Evolutionary conservation across 1,284 basidiomycete species (phyloP).

Genomic region (Ganoderma multipileum): DNA sequence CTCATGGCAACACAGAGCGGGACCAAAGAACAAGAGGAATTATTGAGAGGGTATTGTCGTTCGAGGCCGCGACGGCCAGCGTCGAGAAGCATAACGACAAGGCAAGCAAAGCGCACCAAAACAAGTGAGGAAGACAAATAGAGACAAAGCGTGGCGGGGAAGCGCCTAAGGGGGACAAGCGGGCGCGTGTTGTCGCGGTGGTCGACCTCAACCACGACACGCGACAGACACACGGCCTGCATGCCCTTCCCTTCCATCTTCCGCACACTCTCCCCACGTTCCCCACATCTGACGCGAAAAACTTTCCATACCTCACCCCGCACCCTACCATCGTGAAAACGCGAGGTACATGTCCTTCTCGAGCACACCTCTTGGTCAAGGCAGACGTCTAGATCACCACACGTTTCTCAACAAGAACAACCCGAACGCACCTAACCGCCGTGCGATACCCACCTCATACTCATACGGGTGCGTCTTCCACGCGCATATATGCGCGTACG

Average conservation of each 20-base stretch:
- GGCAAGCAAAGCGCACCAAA: conserved; percentile 19
- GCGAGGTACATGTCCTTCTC: conserved; percentile 79
- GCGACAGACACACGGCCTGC: conserved; percentile 32
- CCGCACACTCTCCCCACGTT: conserved; percentile 15
- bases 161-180: conserved; percentile 15
- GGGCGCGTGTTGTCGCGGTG: conserved; percentile 24
- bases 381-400: conserved; percentile 81
- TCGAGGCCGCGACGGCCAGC: not conserved
- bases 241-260: conserved; percentile 24
- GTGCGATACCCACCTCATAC: conserved; percentile 62
- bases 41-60: not conserved
- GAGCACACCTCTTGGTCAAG: conserved; percentile 81
- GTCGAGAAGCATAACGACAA: conserved; percentile 18
- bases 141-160: conserved; percentile 14
- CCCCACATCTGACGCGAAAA: conserved; percentile 7
- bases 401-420: conserved; percentile 72
- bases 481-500: conserved; percentile 24
- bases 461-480: conserved; percentile 64
- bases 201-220: conserved; percentile 32
- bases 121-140: conserved; percentile 21
- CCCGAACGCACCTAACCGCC: conserved; percentile 45
- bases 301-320: conserved; percentile 8
- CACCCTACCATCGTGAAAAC: conserved; percentile 22
- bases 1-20: not conserved
- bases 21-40: not conserved